A percentile compares a stretch with the other conserved stretches of the same genome.
Evolutionary conservation across 805 yeast genomes (phyloP).

Genomic region (Maudiozyma serrabonitensis): DNA sequence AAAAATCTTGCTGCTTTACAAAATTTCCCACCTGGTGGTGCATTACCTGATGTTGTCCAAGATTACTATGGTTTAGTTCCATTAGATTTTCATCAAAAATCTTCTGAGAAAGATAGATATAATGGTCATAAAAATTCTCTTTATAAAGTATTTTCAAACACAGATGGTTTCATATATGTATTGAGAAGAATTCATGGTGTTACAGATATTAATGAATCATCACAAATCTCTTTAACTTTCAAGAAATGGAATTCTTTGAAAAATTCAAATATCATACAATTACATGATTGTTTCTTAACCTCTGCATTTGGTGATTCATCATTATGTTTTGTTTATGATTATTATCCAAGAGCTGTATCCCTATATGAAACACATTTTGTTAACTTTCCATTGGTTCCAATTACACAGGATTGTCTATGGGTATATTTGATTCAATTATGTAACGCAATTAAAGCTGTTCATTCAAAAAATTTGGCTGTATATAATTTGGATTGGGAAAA

Average conservation of each 20-base stretch:
- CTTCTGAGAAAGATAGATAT: conserved; percentile 30
- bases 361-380: conserved; percentile 59
- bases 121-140: conserved; percentile 50
- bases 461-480: conserved; percentile 42
- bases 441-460: conserved; percentile 58
- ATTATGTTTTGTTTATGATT: conserved; percentile 73
- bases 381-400: conserved; percentile 19
- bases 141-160: conserved; percentile 72
- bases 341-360: conserved; percentile 67
- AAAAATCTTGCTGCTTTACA: conserved; percentile 77
- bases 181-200: conserved; percentile 64
- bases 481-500: conserved; percentile 60
- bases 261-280: conserved; percentile 47
- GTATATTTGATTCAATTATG: conserved; percentile 63
- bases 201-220: conserved; percentile 42
- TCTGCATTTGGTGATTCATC: conserved; percentile 77
- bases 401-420: conserved; percentile 68
- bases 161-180: conserved; percentile 69
- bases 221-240: conserved; percentile 44
- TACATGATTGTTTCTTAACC: conserved; percentile 78
- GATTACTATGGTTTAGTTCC: conserved; percentile 81
- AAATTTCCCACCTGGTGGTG: conserved; percentile 36
- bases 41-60: conserved; percentile 67
- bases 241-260: conserved; percentile 54
- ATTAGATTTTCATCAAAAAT: conserved; percentile 42